Base-by-base conservation (phyloP, 768 basidiomycete species). In the Leucosporidium scottii region DNA sequence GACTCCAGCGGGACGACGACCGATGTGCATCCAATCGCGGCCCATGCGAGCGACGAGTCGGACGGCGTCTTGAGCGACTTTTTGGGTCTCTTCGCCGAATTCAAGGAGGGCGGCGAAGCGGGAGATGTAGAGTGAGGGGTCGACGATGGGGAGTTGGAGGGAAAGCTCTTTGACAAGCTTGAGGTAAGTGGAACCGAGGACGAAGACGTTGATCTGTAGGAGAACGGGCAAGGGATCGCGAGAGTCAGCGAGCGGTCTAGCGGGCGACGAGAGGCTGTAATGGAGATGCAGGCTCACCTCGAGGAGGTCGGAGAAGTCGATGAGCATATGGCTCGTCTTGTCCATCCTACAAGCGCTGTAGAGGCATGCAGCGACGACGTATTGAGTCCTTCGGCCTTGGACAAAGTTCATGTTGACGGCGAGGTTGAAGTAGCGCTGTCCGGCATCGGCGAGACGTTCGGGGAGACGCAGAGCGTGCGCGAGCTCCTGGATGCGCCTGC, bases 251-350 rank as follows among this genome's bases (percentile, higher is more conserved):
- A 47, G 48, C 18, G 28, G 62, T 27, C 44, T 17, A 66, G 23
- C 28, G 56, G 39, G 48, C 18, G 28, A 7, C 23, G 50, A 48
- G 12, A 31, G 68, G 44, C 39, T 23, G 30, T 27, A 5, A 1
- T 25, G 28, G 21, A 31, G 0, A 25, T n/a, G 0, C 3, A 25
- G 1, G 72, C 79, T 73, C 72, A 89, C 93, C 81, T 91, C 89
- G 5, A 99, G 84, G 50, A 93, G 82, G 76, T 98, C 94, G n/a
- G 91, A 91, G 75, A 99, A 98, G 79, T 99, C 96, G 70, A 99
- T 98, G 30, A 99, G 85, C 96, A 98, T 98, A 78, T 93, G 90
- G 65, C 87, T 91, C 61, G 90, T 91, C 78, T 94, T 90, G 74
- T 88, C 89, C 79, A 93, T 87, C 67, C 94, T 79, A 76, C 93